Evolutionary conservation across 192 early-diverging fungal species (phyloP).

Genomic region (Haplosporangium gracile): DNA sequence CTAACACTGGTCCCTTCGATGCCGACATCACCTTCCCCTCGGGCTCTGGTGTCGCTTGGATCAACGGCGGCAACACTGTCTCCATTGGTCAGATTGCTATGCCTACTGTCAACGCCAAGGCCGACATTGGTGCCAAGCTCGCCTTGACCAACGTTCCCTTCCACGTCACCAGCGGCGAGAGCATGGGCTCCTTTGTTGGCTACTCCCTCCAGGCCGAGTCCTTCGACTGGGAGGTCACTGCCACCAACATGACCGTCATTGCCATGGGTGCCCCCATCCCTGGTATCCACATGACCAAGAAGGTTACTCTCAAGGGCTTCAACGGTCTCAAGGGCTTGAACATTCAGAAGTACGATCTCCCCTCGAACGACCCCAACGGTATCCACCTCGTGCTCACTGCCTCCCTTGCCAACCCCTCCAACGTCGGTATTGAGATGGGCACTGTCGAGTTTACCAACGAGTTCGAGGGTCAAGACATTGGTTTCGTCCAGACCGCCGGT

Average conservation of each 20-base stretch:
- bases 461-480: conserved; percentile 56
- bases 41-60: conserved; percentile 51
- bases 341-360: conserved; percentile 42
- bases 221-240: conserved; percentile 64
- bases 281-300: conserved; percentile 59
- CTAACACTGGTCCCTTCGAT: conserved; percentile 55
- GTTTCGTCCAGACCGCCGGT: conserved; percentile 46
- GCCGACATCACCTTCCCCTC: conserved; percentile 50
- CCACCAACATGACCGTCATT: conserved; percentile 59
- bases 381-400: conserved; percentile 58
- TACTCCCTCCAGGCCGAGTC: conserved; percentile 60
- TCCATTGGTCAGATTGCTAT: conserved; percentile 61
- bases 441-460: conserved; percentile 59
- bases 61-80: conserved; percentile 35
- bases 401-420: conserved; percentile 64
- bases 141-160: conserved; percentile 58
- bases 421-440: conserved; percentile 64
- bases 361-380: conserved; percentile 56
- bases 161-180: conserved; percentile 47
- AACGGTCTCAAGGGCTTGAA: conserved; percentile 46
- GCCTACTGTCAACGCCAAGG: conserved; percentile 55
- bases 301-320: conserved; percentile 50
- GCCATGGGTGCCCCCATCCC: conserved; percentile 66
- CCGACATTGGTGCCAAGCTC: conserved; percentile 64
- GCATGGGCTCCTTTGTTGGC: conserved; percentile 65